Evolutionary conservation across 2,329 filamentous ascomycete species (phyloP).

Genomic region (Fusarium clavum): DNA sequence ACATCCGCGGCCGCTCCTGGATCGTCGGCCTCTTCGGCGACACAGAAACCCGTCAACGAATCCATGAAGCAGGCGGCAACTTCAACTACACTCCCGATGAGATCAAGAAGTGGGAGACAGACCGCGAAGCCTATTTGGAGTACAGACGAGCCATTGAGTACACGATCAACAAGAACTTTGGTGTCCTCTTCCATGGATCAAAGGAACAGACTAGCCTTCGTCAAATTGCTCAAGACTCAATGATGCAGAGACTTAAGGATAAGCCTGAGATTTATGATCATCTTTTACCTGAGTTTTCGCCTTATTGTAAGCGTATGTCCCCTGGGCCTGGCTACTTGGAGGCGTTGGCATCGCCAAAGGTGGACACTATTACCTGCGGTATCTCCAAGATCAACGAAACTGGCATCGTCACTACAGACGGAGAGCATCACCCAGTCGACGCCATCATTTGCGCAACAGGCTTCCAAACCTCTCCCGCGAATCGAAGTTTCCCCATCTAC

Average conservation of each 20-base stretch:
- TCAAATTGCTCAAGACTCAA: background rate
- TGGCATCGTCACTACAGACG: background rate
- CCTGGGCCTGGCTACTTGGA: conserved; percentile 16
- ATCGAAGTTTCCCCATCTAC: conserved; percentile 19
- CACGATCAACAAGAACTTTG: conserved; percentile 20
- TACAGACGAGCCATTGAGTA: conserved; percentile 15
- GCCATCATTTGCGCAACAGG: conserved; percentile 9
- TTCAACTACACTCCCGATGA: background rate
- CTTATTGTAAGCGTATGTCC: conserved; percentile 20
- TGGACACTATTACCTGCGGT: conserved; percentile 1
- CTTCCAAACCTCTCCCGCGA: conserved; percentile 16
- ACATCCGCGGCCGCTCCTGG: conserved; percentile 12
- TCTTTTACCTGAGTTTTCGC: conserved; percentile 6
- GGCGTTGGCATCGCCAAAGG: conserved; percentile 15
- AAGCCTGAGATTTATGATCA: conserved; percentile 17
- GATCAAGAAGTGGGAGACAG: conserved; percentile 3
- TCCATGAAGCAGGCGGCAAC: conserved; percentile 8
- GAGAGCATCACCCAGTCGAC: conserved; percentile 2
- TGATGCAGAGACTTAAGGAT: background rate
- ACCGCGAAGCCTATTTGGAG: conserved; percentile 10
- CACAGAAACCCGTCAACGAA: conserved; percentile 3
- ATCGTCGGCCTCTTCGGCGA: conserved; percentile 15
- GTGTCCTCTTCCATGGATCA: conserved; percentile 4
- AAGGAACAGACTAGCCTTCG: conserved; percentile 6
- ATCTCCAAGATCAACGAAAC: conserved; percentile 2